Conservation (phyloP, 352 stramenopile genomes). For the Pythium rhizo-oryzae region DNA sequence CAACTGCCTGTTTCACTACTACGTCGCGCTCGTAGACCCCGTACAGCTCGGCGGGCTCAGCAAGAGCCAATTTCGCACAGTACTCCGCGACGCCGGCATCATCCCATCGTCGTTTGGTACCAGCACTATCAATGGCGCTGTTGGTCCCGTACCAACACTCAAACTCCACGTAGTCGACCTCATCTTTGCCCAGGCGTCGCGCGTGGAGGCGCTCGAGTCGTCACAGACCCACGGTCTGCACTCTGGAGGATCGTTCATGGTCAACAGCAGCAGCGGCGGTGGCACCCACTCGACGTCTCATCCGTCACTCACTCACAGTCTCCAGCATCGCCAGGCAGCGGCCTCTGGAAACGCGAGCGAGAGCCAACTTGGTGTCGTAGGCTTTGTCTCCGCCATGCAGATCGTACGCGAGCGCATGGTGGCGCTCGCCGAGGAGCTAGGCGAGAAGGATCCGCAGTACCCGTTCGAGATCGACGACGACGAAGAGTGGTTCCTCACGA, state of each 20-base stretch:
- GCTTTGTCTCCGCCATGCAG: slow-evolving; percentile 59
- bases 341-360: slow-evolving; percentile 17
- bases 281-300: slow-evolving; percentile 27
- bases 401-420: slow-evolving; percentile 60
- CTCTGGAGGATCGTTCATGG: slow-evolving; percentile 10
- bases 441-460: slow-evolving; percentile 27
- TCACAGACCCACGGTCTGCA: slow-evolving; percentile 6
- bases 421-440: slow-evolving; percentile 43
- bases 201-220: slow-evolving; percentile 38
- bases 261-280: not conserved
- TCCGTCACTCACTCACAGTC: slow-evolving; percentile 22
- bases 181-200: slow-evolving; percentile 58
- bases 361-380: slow-evolving; percentile 38
- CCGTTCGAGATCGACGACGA: slow-evolving; percentile 54
- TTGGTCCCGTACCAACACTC: slow-evolving; percentile 31
- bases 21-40: slow-evolving; percentile 56
- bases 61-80: slow-evolving; percentile 65
- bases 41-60: slow-evolving; percentile 49
- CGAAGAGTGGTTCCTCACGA: slow-evolving; percentile 66
- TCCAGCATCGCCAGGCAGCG: slow-evolving; percentile 33
- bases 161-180: slow-evolving; percentile 67
- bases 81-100: slow-evolving; percentile 55
- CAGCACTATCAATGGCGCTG: not conserved
- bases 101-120: slow-evolving; percentile 33
- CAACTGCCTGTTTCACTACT: slow-evolving; percentile 74